These are phyloP conservation scores for Termitomyces sp. DNA, from an alignment of 768 basidiomycete species.

Conservation along the genomic window DNA sequence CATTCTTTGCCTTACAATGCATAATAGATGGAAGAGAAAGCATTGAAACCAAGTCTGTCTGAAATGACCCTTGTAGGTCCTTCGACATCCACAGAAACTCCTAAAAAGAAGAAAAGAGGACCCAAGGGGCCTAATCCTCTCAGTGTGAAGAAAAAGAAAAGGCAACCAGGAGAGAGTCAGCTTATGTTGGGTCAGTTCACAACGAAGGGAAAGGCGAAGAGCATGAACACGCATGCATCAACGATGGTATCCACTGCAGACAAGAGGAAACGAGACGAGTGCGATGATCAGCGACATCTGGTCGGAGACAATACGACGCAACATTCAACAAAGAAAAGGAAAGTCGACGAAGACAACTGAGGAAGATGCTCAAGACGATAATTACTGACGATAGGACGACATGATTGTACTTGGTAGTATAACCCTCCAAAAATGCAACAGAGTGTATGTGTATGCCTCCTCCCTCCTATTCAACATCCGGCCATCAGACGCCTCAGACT, in stretches of 20 bases:
- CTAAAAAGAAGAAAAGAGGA: slow-evolving; percentile 55
- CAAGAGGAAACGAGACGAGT: slow-evolving; percentile 13
- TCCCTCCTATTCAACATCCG: not conserved
- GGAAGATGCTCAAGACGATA: too few relatives aligned
- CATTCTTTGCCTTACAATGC: not conserved
- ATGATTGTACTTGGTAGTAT: too few relatives aligned
- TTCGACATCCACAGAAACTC: slow-evolving; percentile 27
- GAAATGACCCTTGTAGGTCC: slow-evolving; percentile 41
- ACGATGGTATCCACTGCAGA: slow-evolving; percentile 22
- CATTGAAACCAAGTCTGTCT: slow-evolving; percentile 43
- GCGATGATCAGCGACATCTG: not conserved
- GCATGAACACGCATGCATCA: slow-evolving; percentile 35
- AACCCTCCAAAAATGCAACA: too few relatives aligned
- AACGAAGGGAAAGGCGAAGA: slow-evolving; percentile 13
- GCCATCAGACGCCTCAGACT: slow-evolving; percentile 19
- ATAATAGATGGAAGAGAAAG: slow-evolving; percentile 56
- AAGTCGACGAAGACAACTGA: not conserved
- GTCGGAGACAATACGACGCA: not conserved
- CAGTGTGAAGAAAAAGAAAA: slow-evolving; percentile 88
- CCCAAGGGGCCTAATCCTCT: slow-evolving; percentile 91
- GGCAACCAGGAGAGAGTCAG: slow-evolving; percentile 18
- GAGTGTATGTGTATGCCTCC: too few relatives aligned
- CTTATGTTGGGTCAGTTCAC: not conserved
- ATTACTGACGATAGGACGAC: too few relatives aligned
- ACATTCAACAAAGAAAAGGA: slow-evolving; percentile 18